Evolutionary conservation across 2,329 filamentous ascomycete genomes (phyloP), one percentile per base, ranked within the genome.

Genomic region (Aschersonia sp.): DNA sequence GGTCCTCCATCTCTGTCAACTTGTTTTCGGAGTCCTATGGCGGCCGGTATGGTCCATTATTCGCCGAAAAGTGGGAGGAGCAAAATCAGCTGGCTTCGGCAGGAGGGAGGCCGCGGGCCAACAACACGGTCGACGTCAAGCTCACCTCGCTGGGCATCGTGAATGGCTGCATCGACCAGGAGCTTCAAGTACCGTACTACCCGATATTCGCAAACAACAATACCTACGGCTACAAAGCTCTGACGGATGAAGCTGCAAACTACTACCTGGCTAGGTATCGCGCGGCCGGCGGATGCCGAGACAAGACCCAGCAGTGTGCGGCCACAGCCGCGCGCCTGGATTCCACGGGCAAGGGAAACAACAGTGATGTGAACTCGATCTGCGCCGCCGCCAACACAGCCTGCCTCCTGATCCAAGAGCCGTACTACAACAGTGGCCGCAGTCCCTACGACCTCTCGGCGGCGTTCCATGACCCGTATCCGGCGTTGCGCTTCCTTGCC

Each of bases 1-100:
- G 68, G 51, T 63, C 68, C 40, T 63, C 70, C 0, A 55, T 79
- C 14, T 76, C 76, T 5, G 70, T 86, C 47, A 79, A 80, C 54
- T 64, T 86, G 5, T 84, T 83, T 51, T 73, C 79, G 1, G 81
- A 87, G 59, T 82, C 77, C 60, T 83, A 85, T 59, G 77, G 81
- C 35, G 84, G 84, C 10, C 75, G 79, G 48, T 87, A 85, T 54
- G 83, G 79, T 0, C 81, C 81, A 2, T 66, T 74, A 1, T 83
- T 85, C 54, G 77, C 79, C 9, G 66, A 68, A 22, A 62, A 69
- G 29, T 76, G 72, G 64, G 71, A 82, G 55, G 60, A 74, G 48
- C 80, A 87, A 62, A 87, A 87, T 53, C 59, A 66, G 14, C 67
- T 67, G 46, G 72, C 74, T 11, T 56, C 60, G n/a, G 73, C 69